Evolutionary conservation across 805 yeast genomes (phyloP), one percentile per base, ranked within the genome.

Genomic region (Henningerozyma blattae): DNA sequence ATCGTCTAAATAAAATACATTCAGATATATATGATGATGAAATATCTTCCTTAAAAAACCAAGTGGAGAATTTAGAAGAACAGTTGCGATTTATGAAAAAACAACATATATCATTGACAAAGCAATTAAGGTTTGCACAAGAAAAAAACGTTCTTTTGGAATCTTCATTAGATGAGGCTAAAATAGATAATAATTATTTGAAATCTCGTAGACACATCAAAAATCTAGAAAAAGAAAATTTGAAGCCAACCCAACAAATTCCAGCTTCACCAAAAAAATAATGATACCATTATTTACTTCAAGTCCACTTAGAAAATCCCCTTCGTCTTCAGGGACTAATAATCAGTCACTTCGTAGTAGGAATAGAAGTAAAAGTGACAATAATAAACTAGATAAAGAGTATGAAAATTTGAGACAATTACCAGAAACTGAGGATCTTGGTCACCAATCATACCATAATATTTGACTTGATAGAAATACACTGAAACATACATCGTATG

Each of bases 161-260:
- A 34, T 46, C 52, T 18, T 32, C 53, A 29, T 33, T 55, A 15
- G 55, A 53, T 33, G 60, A 55, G 24, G 58, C 58, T 9, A 50
- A 56, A 28, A 41, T 56, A 14, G 58, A 52, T 34, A 41, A 48
- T 30, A 51, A 50, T 13, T 52, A 53, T 31, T 47, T 56, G 12
- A 48, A 54, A 32, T 53, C 59, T 1, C 41, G 55, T 28, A 42
- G 61, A 32, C 47, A 50, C 31, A 56, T 56, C n/a, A 47, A 45
- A 26, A 56, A 56, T 33, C 36, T 56, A 15, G 54, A 49, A 34
- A 47, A 43, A 22, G 47, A 44, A n/a, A 45, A 53, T 29, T 38
- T 52, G 20, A 52, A 49, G 20, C 61, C 58, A 2, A 50, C 43
- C 13, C 37, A 42, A 7, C 54, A 49, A 27, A 36, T 53, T 15